These are phyloP conservation scores for Ramularia endophylla DNA, from an alignment of 2,329 filamentous ascomycete genomes.

Conservation along the genomic window DNA sequence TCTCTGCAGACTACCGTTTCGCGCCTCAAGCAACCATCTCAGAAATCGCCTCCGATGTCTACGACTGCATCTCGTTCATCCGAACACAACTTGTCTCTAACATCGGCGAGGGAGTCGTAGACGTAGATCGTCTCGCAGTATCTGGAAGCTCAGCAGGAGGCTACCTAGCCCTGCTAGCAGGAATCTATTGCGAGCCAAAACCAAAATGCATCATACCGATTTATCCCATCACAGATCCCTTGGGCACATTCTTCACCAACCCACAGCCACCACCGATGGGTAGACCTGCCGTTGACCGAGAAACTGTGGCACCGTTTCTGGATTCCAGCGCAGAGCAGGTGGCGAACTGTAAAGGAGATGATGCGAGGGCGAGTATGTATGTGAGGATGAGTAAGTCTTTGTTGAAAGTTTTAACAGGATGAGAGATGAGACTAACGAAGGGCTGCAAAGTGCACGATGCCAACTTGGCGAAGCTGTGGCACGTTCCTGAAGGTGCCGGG, in stretches of 20 bases:
- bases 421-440: no score
- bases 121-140: slow-evolving; percentile 23
- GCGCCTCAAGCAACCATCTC: slow-evolving; percentile 28
- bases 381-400: slow-evolving; percentile 18
- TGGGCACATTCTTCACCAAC: slow-evolving; percentile 28
- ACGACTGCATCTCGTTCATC: slow-evolving; percentile 26
- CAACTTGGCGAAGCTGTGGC: slow-evolving; percentile 22
- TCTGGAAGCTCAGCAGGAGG: slow-evolving; percentile 28
- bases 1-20: slow-evolving; percentile 30
- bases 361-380: slow-evolving; percentile 21
- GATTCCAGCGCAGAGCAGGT: slow-evolving; percentile 20
- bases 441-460: slow-evolving; percentile 16
- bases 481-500: slow-evolving; percentile 13
- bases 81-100: slow-evolving; percentile 15
- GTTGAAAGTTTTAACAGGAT: no score
- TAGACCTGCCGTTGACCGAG: slow-evolving; percentile 8
- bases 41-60: slow-evolving; percentile 27
- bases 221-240: slow-evolving; percentile 30
- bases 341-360: slow-evolving; percentile 17
- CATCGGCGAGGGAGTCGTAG: slow-evolving; percentile 13
- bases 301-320: slow-evolving; percentile 17
- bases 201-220: slow-evolving; percentile 28
- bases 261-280: slow-evolving; percentile 22
- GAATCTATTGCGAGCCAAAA: slow-evolving; percentile 28
- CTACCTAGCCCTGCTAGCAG: slow-evolving; percentile 27